Evolutionary conservation across 2,329 filamentous ascomycete genomes (phyloP), one percentile per base, ranked within the genome.

Genomic region (Stenocarpella maydis): DNA sequence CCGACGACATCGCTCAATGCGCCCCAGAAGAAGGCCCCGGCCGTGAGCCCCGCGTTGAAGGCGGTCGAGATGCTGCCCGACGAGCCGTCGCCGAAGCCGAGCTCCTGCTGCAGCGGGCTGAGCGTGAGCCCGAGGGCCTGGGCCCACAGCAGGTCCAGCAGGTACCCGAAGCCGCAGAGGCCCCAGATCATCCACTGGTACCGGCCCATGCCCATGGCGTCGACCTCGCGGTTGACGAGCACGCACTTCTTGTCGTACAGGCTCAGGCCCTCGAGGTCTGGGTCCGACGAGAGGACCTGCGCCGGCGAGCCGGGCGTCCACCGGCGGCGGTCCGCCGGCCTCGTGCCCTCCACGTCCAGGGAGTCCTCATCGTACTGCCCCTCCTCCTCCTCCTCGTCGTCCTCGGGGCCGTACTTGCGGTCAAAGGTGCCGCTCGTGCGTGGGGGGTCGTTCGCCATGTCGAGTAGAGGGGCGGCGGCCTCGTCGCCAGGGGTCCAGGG

Each of bases 131-230:
- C 86, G 73, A 89, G 87, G 0, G 84, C 87, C 72, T 88, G 87
- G 3, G 87, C 85, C 85, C 86, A 89, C 55, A 87, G 78, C 28
- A 88, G 76, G 72, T 89, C 87, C 45, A 89, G 79, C 49, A 87
- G 76, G 73, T 87, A 87, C 1, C 86, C 86, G 43, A 87, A 84
- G 43, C 86, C 86, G 71, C 85, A 87, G 0, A 87, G 76, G 4
- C 76, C 73, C 85, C 84, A 87, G 55, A 85, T 78, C 72, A 80
- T 84, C 83, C 83, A 86, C 72, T 87, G 85, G 70, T 87, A 87
- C 65, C 76, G 77, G 3, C 85, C 85, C 83, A 87, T 86, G 47
- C 85, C 85, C 71, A 85, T 82, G 45, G 75, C 72, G 67, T 87
- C 84, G 69, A 87, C 84, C 75, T 87, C 85, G 14, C 77, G 77